phyloP scores from a whole-genome alignment of 306 rosid genomes.

The Cajanus cajan region DNA sequence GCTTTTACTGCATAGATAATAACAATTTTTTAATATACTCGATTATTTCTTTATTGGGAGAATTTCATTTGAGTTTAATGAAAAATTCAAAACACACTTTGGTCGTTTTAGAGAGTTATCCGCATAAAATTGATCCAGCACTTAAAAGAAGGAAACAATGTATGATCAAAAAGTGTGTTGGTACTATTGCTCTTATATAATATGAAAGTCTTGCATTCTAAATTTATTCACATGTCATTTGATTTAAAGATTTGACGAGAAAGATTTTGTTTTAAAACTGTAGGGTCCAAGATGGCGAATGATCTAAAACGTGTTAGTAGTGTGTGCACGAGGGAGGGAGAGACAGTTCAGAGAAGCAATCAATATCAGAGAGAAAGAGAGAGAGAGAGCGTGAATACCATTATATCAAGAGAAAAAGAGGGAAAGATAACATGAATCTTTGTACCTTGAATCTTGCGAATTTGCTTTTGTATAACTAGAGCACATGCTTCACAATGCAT shows the following conservation, averaged over 20 bases:
- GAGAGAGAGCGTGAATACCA: neutral
- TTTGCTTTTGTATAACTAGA: conserved; percentile 68
- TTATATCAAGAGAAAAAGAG: neutral
- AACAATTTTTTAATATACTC: neutral
- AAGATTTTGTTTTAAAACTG: neutral
- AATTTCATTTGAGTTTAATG: neutral
- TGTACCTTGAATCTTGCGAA: conserved; percentile 82
- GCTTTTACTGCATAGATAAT: neutral
- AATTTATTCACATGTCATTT: neutral
- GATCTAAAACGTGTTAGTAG: neutral
- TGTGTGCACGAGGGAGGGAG: neutral
- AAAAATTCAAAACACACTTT: neutral
- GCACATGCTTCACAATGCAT: conserved; percentile 99
- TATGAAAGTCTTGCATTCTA: neutral
- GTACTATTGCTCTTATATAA: neutral
- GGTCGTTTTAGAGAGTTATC: neutral
- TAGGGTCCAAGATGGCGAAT: neutral
- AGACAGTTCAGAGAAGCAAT: conserved; percentile 1
- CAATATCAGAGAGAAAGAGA: neutral
- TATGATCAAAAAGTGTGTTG: neutral
- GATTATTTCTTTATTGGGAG: neutral
- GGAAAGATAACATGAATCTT: neutral
- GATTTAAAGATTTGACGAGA: neutral
- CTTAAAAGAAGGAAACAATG: neutral
- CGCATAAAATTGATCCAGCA: neutral